These are phyloP conservation scores for Kwoniella mangroviensis DNA, from an alignment of 768 basidiomycete species.

Conservation along the genomic window DNA sequence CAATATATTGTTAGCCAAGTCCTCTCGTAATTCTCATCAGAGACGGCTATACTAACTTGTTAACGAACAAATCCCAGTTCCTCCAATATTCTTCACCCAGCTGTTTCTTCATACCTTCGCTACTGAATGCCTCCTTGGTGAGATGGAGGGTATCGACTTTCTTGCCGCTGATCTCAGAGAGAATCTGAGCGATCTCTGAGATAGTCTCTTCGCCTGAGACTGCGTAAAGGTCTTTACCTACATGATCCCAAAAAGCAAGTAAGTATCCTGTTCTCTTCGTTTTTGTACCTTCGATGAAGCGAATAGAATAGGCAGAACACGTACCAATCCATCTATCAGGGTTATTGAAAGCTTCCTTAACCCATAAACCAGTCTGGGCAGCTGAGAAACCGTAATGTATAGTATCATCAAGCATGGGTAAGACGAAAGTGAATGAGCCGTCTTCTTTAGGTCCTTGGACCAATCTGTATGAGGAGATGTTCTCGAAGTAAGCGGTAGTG, in stretches of 20 bases:
- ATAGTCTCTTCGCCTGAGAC: constrained; percentile 12
- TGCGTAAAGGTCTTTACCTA: constrained; percentile 30
- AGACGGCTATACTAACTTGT: constrained; percentile 24
- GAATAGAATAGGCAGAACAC: neutral
- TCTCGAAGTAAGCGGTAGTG: constrained; percentile 25
- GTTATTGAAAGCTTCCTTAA: constrained; percentile 14
- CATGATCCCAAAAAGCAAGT: no score
- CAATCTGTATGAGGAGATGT: constrained; percentile 17
- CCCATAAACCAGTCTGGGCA: constrained; percentile 30
- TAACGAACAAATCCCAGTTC: constrained; percentile 18
- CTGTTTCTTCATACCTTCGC: constrained; percentile 17
- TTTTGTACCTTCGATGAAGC: neutral
- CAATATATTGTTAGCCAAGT: neutral
- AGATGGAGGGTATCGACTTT: constrained; percentile 29
- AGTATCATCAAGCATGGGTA: constrained; percentile 25
- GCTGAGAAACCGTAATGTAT: constrained; percentile 17
- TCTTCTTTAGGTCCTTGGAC: constrained; percentile 10
- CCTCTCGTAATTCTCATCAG: neutral
- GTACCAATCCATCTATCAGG: constrained; percentile 26
- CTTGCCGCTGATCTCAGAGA: constrained; percentile 24
- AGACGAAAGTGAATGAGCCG: constrained; percentile 1
- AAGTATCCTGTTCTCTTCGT: neutral
- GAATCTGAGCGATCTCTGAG: constrained; percentile 18
- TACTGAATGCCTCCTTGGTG: constrained; percentile 16
- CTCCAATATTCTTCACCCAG: constrained; percentile 23